Evolutionary conservation across 768 basidiomycete genomes (phyloP).

Genomic region (Fistulinella prunicolor): DNA sequence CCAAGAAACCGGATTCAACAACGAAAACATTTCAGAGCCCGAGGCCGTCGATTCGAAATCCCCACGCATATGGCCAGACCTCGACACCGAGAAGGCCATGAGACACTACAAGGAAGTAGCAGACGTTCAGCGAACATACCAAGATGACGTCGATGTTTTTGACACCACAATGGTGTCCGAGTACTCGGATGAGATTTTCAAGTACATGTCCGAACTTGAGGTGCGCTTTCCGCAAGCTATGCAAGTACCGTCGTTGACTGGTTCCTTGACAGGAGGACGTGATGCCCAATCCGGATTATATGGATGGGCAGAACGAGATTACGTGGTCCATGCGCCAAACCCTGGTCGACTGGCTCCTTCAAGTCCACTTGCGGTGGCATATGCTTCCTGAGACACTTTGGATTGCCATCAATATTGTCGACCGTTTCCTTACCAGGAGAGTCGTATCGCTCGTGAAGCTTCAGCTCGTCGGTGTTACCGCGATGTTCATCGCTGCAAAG

Average conservation of each 20-base stretch:
- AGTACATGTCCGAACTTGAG: slow-evolving; percentile 94
- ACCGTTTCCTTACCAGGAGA: slow-evolving; percentile 86
- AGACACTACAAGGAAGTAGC: slow-evolving; percentile 62
- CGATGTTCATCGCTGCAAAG: slow-evolving; percentile 98
- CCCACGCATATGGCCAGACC: slow-evolving; percentile 70
- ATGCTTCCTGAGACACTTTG: slow-evolving; percentile 99
- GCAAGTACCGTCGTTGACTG: slow-evolving; percentile 19
- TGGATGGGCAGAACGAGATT: slow-evolving; percentile 91
- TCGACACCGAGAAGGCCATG: slow-evolving; percentile 57
- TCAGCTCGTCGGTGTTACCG: slow-evolving; percentile 95
- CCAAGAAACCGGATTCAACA: slow-evolving; percentile 38
- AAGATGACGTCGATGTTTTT: slow-evolving; percentile 70
- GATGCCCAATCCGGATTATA: slow-evolving; percentile 93
- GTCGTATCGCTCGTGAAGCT: slow-evolving; percentile 88
- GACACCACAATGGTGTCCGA: slow-evolving; percentile 95
- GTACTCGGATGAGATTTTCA: slow-evolving; percentile 97
- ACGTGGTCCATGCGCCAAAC: slow-evolving; percentile 94
- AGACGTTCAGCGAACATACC: slow-evolving; percentile 57
- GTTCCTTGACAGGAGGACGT: slow-evolving; percentile 56
- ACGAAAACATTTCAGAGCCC: slow-evolving; percentile 44
- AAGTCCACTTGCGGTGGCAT: slow-evolving; percentile 97
- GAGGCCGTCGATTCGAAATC: slow-evolving; percentile 38
- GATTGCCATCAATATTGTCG: slow-evolving; percentile 97
- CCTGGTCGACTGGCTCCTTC: slow-evolving; percentile 96
- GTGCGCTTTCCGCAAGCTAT: slow-evolving; percentile 39